Base-by-base conservation (phyloP, 2,329 filamentous ascomycete species). In the Fusarium albosuccineum region DNA sequence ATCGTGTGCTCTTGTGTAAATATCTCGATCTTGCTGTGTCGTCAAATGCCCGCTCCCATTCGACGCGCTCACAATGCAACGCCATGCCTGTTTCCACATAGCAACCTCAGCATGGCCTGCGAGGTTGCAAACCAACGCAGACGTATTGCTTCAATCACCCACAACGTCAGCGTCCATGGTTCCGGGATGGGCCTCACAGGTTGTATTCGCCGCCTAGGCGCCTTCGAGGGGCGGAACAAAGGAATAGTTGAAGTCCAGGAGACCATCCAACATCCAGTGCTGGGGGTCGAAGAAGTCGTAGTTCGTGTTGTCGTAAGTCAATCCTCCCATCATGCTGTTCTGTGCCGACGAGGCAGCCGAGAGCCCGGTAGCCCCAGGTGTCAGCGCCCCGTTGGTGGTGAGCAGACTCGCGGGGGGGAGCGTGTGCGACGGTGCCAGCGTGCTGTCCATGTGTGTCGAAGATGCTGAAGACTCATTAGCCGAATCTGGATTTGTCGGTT, bases 271-370 rank as follows among this genome's bases (percentile, higher is more conserved):
- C 83, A 97, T 93, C 94, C 94, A 97, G 77, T 95, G 93, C 73
- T 97, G 85, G 1, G 94, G 93, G 79, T 97, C 94, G 74, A 97
- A 97, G 64, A 97, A 93, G 77, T 97, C 92, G 77, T 94, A 94
- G 71, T 89, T 91, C 9, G 88, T 87, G 56, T 92, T 86, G 68
- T 87, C 85, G 66, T 92, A 91, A 70, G 85, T 84, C 65, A 87
- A 78, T 30, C 81, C 81, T 27, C 78, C 78, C 52, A 87, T 80
- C 74, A 87, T 82, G 71, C 79, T 81, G 67, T 81, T 82, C 17
- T 82, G 77, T 27, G 78, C 79, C 5, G 78, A 72, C 11, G 77
- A 71, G 4, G 75, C 67, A 13, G 80, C 78, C 29, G 78, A 81
- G 27, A 87, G 73, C 42, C 82, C 82, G 11, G 80, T 80, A 16